phyloP scores from a whole-genome alignment of 805 yeast species.

The Kluyveromyces nonfermentans region DNA sequence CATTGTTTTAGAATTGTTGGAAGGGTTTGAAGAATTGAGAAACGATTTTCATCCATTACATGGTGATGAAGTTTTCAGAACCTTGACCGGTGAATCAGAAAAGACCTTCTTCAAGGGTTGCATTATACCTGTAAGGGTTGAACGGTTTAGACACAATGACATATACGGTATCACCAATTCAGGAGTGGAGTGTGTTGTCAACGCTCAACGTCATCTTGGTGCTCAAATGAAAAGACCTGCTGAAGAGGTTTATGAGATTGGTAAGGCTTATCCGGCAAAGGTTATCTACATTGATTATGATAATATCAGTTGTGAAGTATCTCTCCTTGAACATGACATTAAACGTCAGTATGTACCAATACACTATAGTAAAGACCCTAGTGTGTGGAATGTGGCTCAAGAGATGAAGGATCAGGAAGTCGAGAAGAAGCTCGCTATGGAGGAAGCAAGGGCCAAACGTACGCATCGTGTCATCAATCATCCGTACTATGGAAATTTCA shows the following conservation, averaged over 20 bases:
- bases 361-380: slow-evolving; percentile 39
- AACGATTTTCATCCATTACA: slow-evolving; percentile 55
- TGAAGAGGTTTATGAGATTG: slow-evolving; percentile 39
- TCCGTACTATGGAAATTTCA: slow-evolving; percentile 80
- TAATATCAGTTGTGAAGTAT: slow-evolving; percentile 64
- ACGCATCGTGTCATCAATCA: slow-evolving; percentile 75
- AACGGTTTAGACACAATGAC: slow-evolving; percentile 34
- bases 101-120: slow-evolving; percentile 59
- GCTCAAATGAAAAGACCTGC: slow-evolving; percentile 39
- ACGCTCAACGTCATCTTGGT: slow-evolving; percentile 38
- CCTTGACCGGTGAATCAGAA: slow-evolving; percentile 79
- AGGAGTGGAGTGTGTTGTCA: slow-evolving; percentile 52
- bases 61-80: slow-evolving; percentile 68
- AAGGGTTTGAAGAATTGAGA: slow-evolving; percentile 81
- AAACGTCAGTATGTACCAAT: slow-evolving; percentile 37
- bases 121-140: slow-evolving; percentile 70
- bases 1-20: slow-evolving; percentile 58
- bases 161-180: slow-evolving; percentile 42
- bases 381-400: slow-evolving; percentile 72
- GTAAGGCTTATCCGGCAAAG: slow-evolving; percentile 84
- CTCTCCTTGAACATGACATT: slow-evolving; percentile 60
- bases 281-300: slow-evolving; percentile 62
- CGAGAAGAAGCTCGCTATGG: slow-evolving; percentile 43
- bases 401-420: slow-evolving; percentile 55
- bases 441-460: slow-evolving; percentile 56